phyloP scores from a whole-genome alignment of 352 stramenopile genomes.

The Pythium periplocum region DNA sequence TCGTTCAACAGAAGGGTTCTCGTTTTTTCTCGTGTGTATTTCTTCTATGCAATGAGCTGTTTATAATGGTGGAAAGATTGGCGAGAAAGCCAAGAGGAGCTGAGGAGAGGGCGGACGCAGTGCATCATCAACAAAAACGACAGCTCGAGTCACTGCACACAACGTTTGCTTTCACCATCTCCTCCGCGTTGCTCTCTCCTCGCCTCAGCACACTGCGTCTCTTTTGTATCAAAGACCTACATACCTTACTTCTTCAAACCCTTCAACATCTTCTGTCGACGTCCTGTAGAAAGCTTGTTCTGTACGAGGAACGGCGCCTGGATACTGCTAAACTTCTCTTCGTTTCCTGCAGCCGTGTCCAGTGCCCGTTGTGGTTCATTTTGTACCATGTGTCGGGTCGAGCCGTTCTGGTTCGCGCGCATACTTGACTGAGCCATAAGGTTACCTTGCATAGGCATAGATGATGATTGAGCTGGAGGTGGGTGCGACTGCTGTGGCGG shows the following conservation, averaged over 20 bases:
- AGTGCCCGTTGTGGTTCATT: conserved; percentile 16
- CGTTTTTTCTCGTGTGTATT: conserved; percentile 8
- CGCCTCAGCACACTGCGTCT: not conserved
- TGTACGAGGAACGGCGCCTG: conserved; percentile 81
- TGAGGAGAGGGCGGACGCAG: too few species aligned
- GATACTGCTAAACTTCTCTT: conserved; percentile 85
- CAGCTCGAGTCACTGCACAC: too few species aligned
- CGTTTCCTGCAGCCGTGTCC: conserved; percentile 42
- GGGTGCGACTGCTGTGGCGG: too few species aligned
- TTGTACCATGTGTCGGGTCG: conserved; percentile 54
- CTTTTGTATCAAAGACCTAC: too few species aligned
- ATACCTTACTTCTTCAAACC: conserved; percentile 75
- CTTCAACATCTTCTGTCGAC: conserved; percentile 87
- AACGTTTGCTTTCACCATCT: not conserved
- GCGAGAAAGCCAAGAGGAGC: too few species aligned
- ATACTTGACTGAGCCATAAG: conserved; percentile 15
- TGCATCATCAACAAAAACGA: too few species aligned
- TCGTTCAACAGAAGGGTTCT: conserved; percentile 1
- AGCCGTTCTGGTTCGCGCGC: conserved; percentile 37
- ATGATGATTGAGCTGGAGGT: conserved; percentile 1
- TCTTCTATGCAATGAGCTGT: conserved; percentile 4
- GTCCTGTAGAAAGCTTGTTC: conserved; percentile 83
- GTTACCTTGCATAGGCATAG: conserved; percentile 12
- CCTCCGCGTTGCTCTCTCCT: not conserved
- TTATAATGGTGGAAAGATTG: conserved; percentile 2